A percentile compares a stretch with the other conserved stretches of the same genome.
phyloP scores from a whole-genome alignment of 1,139 yeast genomes.

The Pichia cactophila region DNA sequence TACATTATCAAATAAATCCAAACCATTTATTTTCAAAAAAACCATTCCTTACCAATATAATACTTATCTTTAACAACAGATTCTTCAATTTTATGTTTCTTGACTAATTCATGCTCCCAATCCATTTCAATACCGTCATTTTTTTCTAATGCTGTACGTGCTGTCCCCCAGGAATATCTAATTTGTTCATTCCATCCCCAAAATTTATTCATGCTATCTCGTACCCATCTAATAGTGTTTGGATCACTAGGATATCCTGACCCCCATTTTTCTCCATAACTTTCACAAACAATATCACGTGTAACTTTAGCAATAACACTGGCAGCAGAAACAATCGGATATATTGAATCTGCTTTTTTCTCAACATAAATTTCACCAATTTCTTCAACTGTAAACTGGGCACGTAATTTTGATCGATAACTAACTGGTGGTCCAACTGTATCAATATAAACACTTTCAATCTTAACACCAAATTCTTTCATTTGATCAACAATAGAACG shows the following conservation, averaged over 20 bases:
- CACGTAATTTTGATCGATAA: conserved; percentile 69
- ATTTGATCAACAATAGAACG: conserved; percentile 52
- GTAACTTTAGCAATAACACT: conserved; percentile 97
- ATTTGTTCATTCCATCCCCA: conserved; percentile 82
- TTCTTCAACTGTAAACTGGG: conserved; percentile 49
- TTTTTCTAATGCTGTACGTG: conserved; percentile 60
- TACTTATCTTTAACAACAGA: not conserved
- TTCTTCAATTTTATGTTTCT: conserved; percentile 5
- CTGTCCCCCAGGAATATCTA: conserved; percentile 91
- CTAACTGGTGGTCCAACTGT: conserved; percentile 93
- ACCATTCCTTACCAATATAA: not conserved
- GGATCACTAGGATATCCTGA: conserved; percentile 97
- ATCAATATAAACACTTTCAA: conserved; percentile 75
- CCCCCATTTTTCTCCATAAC: conserved; percentile 43
- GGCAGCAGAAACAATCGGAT: conserved; percentile 91
- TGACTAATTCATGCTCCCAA: conserved; percentile 48
- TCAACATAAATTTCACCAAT: conserved; percentile 69
- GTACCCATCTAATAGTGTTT: conserved; percentile 68
- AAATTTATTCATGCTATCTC: conserved; percentile 51
- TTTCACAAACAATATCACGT: conserved; percentile 44
- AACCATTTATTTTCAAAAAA: not conserved
- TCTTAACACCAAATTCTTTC: conserved; percentile 30
- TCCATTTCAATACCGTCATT: conserved; percentile 40
- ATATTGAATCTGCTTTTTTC: conserved; percentile 92
- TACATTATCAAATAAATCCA: not conserved